Percentiles rank a stretch among this genome's conserved stretches.
phyloP scores from a whole-genome alignment of 2,329 filamentous ascomycete genomes.

The Waltergamsia citrina region DNA sequence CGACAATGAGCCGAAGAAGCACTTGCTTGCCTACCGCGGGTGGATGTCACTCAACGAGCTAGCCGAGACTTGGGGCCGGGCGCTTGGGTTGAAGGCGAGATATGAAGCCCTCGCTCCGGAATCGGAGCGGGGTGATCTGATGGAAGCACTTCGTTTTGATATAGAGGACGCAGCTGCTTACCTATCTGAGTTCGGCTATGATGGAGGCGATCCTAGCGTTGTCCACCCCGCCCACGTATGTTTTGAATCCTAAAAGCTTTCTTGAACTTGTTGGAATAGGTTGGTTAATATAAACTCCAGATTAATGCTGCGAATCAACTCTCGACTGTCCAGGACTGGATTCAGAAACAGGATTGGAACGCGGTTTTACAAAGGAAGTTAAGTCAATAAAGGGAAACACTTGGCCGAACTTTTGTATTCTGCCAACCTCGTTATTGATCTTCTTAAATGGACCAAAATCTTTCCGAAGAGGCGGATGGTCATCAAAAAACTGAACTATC shows the following conservation, averaged over 20 bases:
- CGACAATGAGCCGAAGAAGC: background rate
- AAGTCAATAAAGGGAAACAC: too few relatives aligned
- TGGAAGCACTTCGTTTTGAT: constrained; percentile 4
- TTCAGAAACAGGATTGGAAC: constrained; percentile 6
- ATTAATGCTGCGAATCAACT: background rate
- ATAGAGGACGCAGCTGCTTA: background rate
- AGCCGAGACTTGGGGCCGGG: constrained; percentile 7
- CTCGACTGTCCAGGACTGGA: constrained; percentile 4
- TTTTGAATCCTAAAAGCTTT: background rate
- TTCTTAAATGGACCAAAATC: too few relatives aligned
- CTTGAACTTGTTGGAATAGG: too few relatives aligned
- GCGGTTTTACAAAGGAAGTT: background rate
- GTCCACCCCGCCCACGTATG: constrained; percentile 8
- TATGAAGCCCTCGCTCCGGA: background rate
- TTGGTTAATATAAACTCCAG: constrained; percentile 3
- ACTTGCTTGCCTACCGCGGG: constrained; percentile 4
- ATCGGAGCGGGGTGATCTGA: constrained; percentile 2
- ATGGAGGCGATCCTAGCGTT: constrained; percentile 6
- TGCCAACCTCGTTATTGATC: too few relatives aligned
- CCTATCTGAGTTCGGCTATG: constrained; percentile 9
- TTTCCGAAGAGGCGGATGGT: too few relatives aligned
- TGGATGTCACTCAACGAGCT: constrained; percentile 10
- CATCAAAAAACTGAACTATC: too few relatives aligned
- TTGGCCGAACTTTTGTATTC: too few relatives aligned
- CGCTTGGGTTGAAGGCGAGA: constrained; percentile 2